Conservation (phyloP, 768 basidiomycete species). For the Coprinellus micaceus region DNA sequence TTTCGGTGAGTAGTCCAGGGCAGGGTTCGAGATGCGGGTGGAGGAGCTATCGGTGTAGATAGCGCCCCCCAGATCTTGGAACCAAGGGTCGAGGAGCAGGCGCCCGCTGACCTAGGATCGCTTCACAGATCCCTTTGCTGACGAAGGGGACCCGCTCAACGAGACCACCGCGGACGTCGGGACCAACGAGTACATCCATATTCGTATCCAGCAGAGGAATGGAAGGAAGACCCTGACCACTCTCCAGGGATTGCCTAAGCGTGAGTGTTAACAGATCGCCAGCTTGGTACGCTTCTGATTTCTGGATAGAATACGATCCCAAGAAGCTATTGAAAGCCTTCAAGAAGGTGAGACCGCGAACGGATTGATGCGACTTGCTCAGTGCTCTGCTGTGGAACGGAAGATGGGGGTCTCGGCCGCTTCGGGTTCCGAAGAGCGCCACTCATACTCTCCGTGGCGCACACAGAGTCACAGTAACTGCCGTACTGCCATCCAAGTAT, state of each 20-base stretch:
- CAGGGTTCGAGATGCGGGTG: too few species aligned
- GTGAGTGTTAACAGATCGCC: too few species aligned
- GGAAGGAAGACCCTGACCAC: conserved; percentile 98
- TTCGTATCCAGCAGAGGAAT: conserved; percentile 98
- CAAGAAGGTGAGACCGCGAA: conserved; percentile 71
- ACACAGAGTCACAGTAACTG: not conserved
- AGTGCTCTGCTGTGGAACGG: not conserved
- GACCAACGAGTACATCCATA: conserved; percentile 83
- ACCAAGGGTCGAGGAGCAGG: too few species aligned
- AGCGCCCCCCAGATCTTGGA: too few species aligned
- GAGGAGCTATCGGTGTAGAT: too few species aligned
- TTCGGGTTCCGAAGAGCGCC: not conserved
- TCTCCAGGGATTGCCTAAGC: conserved; percentile 89
- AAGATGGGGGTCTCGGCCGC: not conserved
- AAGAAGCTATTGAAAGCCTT: conserved; percentile 99
- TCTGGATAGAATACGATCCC: conserved; percentile 93
- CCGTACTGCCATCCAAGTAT: not conserved
- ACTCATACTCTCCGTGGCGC: not conserved
- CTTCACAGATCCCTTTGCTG: conserved; percentile 87
- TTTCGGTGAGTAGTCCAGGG: conserved; percentile 66
- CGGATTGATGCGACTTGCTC: too few species aligned
- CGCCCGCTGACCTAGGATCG: conserved; percentile 8
- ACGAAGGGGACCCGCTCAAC: conserved; percentile 83
- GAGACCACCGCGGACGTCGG: conserved; percentile 66
- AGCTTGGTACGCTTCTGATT: too few species aligned